Evolutionary conservation across 352 stramenopile genomes (phyloP).

Genomic region (Globisporangium orthogonon): DNA sequence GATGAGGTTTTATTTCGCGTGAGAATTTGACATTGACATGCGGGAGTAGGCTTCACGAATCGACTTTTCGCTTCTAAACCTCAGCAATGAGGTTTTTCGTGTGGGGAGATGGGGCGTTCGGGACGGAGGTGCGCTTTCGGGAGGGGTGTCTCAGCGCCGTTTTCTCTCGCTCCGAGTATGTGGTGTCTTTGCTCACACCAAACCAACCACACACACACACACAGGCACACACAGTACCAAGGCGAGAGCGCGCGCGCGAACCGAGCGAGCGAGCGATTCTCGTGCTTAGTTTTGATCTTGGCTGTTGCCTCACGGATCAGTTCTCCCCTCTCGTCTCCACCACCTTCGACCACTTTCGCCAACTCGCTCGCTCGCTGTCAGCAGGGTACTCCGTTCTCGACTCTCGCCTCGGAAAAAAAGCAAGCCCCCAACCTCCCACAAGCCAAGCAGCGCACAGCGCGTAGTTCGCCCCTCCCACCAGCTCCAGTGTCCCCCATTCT

Average conservation of each 20-base stretch:
- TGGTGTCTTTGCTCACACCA: neutral
- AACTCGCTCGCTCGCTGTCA: neutral
- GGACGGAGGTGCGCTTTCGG: neutral
- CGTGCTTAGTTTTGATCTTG: conserved; percentile 20
- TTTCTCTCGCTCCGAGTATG: neutral
- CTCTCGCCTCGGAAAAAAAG: too few relatives aligned
- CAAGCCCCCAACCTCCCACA: too few relatives aligned
- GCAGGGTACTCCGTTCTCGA: too few relatives aligned
- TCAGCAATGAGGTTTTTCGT: neutral
- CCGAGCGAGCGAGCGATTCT: too few relatives aligned
- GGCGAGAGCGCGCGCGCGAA: too few relatives aligned
- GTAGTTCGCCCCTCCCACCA: too few relatives aligned
- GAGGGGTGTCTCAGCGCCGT: neutral
- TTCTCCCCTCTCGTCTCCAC: neutral
- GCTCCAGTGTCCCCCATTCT: neutral
- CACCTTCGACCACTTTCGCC: neutral
- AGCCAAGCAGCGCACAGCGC: too few relatives aligned
- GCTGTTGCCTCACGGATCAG: neutral
- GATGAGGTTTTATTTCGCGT: too few relatives aligned
- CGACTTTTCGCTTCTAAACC: too few relatives aligned
- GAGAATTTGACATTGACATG: too few relatives aligned
- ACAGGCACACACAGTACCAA: too few relatives aligned
- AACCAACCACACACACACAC: neutral
- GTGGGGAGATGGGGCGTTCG: neutral
- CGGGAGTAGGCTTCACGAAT: too few relatives aligned